Percentiles rank a stretch among this genome's conserved stretches.
phyloP scores from a whole-genome alignment of 2,329 filamentous ascomycete genomes.

The Monilinia vaccinii-corymbosi region DNA sequence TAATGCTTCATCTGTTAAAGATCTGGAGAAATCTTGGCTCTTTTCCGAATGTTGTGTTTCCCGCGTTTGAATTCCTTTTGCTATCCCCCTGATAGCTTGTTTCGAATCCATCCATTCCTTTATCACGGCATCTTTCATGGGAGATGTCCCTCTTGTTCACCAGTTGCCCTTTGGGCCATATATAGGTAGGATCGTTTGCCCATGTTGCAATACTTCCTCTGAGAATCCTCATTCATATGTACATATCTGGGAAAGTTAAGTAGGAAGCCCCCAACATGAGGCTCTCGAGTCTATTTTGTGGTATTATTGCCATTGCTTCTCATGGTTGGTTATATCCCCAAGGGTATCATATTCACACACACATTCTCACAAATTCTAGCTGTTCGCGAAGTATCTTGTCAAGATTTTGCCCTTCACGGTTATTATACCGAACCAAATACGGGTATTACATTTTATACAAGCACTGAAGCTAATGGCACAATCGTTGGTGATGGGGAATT shows the following conservation, averaged over 20 bases:
- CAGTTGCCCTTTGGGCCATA: background rate
- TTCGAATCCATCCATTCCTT: background rate
- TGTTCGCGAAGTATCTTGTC: constrained; percentile 17
- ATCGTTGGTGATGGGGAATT: constrained; percentile 29
- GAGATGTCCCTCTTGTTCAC: background rate
- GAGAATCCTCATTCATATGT: background rate
- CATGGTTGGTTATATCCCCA: constrained; percentile 15
- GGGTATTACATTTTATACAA: constrained; percentile 45
- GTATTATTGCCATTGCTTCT: constrained; percentile 18
- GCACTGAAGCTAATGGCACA: constrained; percentile 33
- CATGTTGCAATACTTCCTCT: background rate
- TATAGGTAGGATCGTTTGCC: background rate
- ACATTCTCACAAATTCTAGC: constrained; percentile 15
- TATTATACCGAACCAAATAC: constrained; percentile 38
- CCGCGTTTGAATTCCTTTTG: background rate
- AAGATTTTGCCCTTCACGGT: constrained; percentile 27
- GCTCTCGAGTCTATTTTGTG: constrained; percentile 17
- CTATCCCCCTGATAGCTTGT: background rate
- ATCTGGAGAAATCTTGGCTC: background rate
- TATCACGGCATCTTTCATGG: background rate
- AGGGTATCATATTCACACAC: background rate
- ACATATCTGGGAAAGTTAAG: background rate
- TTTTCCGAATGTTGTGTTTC: background rate
- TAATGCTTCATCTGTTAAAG: constrained; percentile 10
- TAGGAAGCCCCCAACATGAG: constrained; percentile 22